Evolutionary conservation across 2,329 filamentous ascomycete species (phyloP), one percentile per base, ranked within the genome.

Genomic region (Cladosporium halotolerans): DNA sequence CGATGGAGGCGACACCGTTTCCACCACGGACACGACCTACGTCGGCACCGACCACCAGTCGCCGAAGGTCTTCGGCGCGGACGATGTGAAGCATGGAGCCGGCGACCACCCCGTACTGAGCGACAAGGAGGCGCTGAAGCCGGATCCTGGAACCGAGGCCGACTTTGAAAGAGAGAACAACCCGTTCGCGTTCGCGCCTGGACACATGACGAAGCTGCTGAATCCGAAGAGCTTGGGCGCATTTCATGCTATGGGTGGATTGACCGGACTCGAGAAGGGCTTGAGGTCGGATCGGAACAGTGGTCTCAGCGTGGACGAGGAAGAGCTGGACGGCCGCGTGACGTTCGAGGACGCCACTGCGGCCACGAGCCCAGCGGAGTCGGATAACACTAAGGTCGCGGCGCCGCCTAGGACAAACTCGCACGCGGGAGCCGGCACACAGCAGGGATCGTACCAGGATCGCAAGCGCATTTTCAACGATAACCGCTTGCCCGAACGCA

Each of bases 121-220:
- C 42, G 83, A 88, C 58, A 72, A 80, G 42, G 79, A 85, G 57
- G 89, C 89, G 0, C 72, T 96, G 57, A 82, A 78, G 46, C 87
- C 89, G 0, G 89, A 95, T 65, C 85, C 83, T 1, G 85, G 84
- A 6, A 87, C 84, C 49, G 87, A 91, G 66, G 76, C 73, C 14
- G 88, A 92, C 57, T 96, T 95, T 62, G 63, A 81, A 41, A 79
- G 92, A 9, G 78, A 85, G 5, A 77, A 89, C 67, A 95, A 93
- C 67, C 85, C 86, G 0, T 96, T 96, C 64, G 90, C 89, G 13
- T 96, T 89, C 66, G 82, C 84, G 2, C 84, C 84, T 9, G 90
- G 91, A 11, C 85, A 95, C 65, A 76, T 96, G 58, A 85, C 84
- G 57, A 92, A 92, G 71, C 72, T 93, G 6, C 75, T 90, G 48